phyloP scores from a whole-genome alignment of 345 rosid genomes.

The Eutrema yunnanense region DNA sequence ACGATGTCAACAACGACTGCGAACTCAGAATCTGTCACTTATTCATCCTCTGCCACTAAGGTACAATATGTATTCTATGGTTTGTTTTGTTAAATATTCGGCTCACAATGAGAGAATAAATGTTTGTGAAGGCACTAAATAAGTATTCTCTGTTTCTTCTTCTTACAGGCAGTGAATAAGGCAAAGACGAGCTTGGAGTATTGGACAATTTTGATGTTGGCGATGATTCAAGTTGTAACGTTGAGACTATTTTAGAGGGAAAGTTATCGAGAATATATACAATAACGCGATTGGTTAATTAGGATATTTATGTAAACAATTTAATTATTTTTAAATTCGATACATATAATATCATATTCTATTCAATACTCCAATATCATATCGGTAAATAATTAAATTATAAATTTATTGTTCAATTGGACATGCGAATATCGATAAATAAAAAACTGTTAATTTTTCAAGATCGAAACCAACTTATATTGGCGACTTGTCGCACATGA shows the following conservation, averaged over 20 bases:
- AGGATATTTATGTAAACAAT: constrained; percentile 21
- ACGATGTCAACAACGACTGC: constrained; percentile 43
- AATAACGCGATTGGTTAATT: constrained; percentile 3
- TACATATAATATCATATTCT: constrained; percentile 2
- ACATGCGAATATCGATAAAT: background rate
- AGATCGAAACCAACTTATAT: background rate
- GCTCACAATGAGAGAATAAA: background rate
- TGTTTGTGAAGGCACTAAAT: background rate
- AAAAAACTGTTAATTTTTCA: background rate
- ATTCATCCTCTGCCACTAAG: constrained; percentile 73
- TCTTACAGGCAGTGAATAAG: constrained; percentile 48
- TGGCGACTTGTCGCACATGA: constrained; percentile 11
- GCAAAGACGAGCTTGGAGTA: constrained; percentile 57
- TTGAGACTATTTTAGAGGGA: constrained; percentile 41
- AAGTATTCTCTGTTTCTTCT: background rate
- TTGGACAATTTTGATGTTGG: constrained; percentile 66
- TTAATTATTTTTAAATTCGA: constrained; percentile 1
- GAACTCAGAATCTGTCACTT: constrained; percentile 41
- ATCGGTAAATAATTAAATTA: background rate
- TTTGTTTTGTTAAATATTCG: background rate
- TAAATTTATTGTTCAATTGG: background rate
- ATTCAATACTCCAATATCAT: background rate
- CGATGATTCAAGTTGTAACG: constrained; percentile 51
- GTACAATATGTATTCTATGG: constrained; percentile 25
- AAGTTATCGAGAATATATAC: background rate